Evolutionary conservation across 192 early-diverging fungal genomes (phyloP).

Genomic region (Coemansia sp.): DNA sequence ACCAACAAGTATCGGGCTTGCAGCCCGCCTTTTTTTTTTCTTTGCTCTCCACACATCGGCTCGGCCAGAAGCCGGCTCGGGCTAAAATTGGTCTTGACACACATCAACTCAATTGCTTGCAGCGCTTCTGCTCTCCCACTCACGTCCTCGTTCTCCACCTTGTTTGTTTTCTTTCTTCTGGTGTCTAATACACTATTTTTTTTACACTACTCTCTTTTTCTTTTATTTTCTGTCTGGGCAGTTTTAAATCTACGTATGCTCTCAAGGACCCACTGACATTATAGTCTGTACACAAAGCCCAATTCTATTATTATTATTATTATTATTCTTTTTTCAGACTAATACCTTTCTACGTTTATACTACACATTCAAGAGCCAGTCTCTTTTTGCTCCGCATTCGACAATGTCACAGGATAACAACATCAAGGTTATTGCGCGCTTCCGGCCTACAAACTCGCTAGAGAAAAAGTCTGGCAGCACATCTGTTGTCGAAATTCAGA

Average conservation of each 20-base stretch:
- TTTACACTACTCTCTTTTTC: background rate
- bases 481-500: conserved; percentile 76
- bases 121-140: background rate
- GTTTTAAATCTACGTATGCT: too few relatives aligned
- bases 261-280: too few relatives aligned
- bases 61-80: too few relatives aligned
- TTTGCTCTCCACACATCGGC: background rate
- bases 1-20: too few relatives aligned
- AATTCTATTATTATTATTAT: background rate
- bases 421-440: conserved; percentile 97
- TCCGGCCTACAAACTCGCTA: conserved; percentile 90
- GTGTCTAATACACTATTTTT: background rate
- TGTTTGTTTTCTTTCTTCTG: background rate
- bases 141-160: background rate
- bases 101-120: too few relatives aligned
- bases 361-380: background rate
- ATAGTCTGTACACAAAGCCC: too few relatives aligned
- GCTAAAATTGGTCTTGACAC: too few relatives aligned
- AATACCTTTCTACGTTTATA: conserved; percentile 4
- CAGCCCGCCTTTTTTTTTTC: too few relatives aligned
- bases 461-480: conserved; percentile 91
- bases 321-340: background rate
- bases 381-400: background rate
- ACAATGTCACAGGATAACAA: conserved; percentile 72
- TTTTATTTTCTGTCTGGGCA: background rate